These are phyloP conservation scores for Phlegmacium glaucopus DNA, from an alignment of 768 basidiomycete species.

Conservation along the genomic window DNA sequence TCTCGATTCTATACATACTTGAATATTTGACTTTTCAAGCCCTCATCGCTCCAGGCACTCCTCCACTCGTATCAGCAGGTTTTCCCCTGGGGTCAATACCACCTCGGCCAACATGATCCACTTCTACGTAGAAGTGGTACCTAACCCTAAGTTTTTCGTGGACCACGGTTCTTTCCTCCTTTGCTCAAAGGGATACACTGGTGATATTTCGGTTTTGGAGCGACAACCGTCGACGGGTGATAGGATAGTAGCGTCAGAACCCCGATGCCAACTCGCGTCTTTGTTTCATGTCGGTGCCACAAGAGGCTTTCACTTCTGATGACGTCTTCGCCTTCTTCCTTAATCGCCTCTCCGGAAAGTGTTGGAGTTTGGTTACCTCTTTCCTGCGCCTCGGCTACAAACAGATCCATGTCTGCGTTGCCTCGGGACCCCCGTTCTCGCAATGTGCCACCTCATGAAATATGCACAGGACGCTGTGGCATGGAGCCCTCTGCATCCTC, in stretches of 20 bases:
- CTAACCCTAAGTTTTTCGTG: constrained; percentile 58
- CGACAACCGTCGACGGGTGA: constrained; percentile 9
- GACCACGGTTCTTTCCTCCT: constrained; percentile 28
- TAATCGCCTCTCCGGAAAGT: constrained; percentile 55
- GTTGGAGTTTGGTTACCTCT: constrained; percentile 21
- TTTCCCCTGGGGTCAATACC: constrained; percentile 30
- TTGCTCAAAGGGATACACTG: constrained; percentile 27
- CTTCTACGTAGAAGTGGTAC: constrained; percentile 44
- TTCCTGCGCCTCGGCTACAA: constrained; percentile 23
- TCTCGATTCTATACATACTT: constrained; percentile 6
- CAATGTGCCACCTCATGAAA: constrained; percentile 10
- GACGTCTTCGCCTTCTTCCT: constrained; percentile 33
- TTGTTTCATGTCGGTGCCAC: constrained; percentile 6
- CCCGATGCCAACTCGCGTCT: constrained; percentile 13
- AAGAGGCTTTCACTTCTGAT: constrained; percentile 29
- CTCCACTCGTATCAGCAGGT: constrained; percentile 20
- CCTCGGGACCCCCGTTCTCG: constrained; percentile 48
- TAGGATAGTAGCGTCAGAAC: constrained; percentile 7
- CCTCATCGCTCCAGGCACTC: constrained; percentile 50
- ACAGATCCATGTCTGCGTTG: constrained; percentile 47
- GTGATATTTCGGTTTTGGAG: constrained; percentile 10
- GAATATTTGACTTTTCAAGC: constrained; percentile 27
- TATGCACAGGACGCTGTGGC: constrained; percentile 25
- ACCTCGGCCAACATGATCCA: constrained; percentile 52
- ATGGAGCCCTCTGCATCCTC: constrained; percentile 15